A percentile compares a stretch with the other conserved stretches of the same genome.
phyloP scores from a whole-genome alignment of 305 asterid genomes.

The Solanum hybrid region DNA sequence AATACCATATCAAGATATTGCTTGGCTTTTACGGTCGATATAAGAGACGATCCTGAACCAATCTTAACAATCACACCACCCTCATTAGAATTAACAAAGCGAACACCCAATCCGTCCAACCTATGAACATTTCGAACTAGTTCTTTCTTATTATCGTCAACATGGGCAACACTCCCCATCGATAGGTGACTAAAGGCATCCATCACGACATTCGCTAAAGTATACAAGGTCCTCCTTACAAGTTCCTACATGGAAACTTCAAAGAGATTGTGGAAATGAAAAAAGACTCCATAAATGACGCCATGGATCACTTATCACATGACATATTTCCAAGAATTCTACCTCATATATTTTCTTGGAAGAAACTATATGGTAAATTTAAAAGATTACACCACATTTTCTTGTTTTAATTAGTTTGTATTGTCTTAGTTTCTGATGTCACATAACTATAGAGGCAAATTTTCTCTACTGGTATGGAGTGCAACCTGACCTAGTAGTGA shows the following conservation, averaged over 20 bases:
- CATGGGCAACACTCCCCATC: too few species aligned
- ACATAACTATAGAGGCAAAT: slow-evolving; percentile 28
- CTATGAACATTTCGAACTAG: too few species aligned
- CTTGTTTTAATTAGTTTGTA: neutral
- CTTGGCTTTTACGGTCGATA: too few species aligned
- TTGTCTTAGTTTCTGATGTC: neutral
- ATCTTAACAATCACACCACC: too few species aligned
- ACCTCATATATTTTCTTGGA: too few species aligned
- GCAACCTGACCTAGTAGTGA: slow-evolving; percentile 43
- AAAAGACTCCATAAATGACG: slow-evolving; percentile 16
- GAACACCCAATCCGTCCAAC: too few species aligned
- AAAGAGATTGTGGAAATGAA: slow-evolving; percentile 43
- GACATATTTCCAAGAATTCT: slow-evolving; percentile 45
- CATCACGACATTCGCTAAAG: neutral
- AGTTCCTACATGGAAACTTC: slow-evolving; percentile 53
- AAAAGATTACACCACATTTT: neutral
- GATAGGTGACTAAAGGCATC: too few species aligned
- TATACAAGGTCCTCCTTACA: slow-evolving; percentile 54
- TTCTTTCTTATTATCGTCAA: too few species aligned
- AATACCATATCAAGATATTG: too few species aligned
- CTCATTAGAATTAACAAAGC: too few species aligned
- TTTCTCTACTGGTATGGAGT: slow-evolving; percentile 50
- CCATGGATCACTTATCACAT: slow-evolving; percentile 26
- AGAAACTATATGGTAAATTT: slow-evolving; percentile 28
- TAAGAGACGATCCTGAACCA: too few species aligned